phyloP scores from a whole-genome alignment of 2,329 filamentous ascomycete genomes.

The Epichloe sibirici region DNA sequence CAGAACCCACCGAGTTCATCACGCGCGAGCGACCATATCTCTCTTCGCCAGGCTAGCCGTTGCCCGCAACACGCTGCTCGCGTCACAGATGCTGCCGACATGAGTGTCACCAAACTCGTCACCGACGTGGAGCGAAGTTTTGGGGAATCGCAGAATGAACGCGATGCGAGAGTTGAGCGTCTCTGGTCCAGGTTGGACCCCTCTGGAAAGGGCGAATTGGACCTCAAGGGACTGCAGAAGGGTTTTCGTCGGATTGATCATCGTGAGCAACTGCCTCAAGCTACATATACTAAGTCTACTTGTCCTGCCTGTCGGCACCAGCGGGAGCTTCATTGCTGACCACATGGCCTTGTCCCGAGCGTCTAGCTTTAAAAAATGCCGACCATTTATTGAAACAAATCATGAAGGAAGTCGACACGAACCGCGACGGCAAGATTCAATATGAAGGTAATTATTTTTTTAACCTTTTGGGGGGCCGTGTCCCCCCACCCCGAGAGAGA shows the following conservation, averaged over 20 bases:
- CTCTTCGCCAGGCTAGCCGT: conserved; percentile 6
- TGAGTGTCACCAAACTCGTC: conserved; percentile 35
- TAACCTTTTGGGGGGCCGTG: conserved; percentile 14
- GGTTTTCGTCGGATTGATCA: conserved; percentile 85
- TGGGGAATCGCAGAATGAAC: conserved; percentile 63
- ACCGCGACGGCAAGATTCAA: conserved; percentile 80
- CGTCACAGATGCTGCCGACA: conserved; percentile 19
- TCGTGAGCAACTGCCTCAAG: conserved; percentile 42
- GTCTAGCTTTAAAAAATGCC: conserved; percentile 70
- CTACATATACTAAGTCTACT: neutral
- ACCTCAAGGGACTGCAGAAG: conserved; percentile 72
- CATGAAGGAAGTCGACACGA: conserved; percentile 70
- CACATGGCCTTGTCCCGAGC: neutral
- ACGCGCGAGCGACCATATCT: conserved; percentile 7
- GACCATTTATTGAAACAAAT: conserved; percentile 73
- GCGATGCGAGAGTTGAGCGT: conserved; percentile 68
- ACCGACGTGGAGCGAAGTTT: conserved; percentile 49
- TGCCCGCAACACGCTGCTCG: conserved; percentile 16
- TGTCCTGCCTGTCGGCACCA: neutral
- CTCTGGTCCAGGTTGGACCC: conserved; percentile 79
- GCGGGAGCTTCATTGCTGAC: conserved; percentile 3
- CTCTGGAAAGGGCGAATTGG: conserved; percentile 63
- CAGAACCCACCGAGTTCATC: conserved; percentile 1
- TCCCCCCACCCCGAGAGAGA: neutral
- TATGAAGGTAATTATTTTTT: conserved; percentile 54